Evolutionary conservation across 306 rosid species (phyloP).

Genomic region (Dryas drummondii): DNA sequence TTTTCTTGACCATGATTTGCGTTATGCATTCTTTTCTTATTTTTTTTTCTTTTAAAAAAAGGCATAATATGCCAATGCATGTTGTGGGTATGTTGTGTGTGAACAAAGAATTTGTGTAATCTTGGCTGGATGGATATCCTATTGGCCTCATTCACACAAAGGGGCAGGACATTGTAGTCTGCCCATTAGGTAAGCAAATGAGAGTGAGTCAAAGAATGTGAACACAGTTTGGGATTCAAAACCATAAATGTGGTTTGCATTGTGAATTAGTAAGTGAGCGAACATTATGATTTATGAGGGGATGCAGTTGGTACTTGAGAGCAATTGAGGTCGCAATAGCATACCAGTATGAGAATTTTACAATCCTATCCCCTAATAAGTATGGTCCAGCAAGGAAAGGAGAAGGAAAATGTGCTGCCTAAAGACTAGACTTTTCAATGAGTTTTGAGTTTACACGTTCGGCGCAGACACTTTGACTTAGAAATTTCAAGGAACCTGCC

Average conservation of each 20-base stretch:
- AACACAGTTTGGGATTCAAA: not conserved
- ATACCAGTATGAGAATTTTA: not conserved
- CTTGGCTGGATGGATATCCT: not conserved
- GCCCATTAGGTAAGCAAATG: not conserved
- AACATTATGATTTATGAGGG: not conserved
- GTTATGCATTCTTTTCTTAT: too few species aligned
- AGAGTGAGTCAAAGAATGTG: not conserved
- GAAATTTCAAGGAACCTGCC: not conserved
- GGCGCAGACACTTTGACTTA: conserved; percentile 30
- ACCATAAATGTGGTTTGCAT: not conserved
- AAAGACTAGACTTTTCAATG: conserved; percentile 8
- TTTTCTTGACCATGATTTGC: not conserved
- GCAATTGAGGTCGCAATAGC: not conserved
- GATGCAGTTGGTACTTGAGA: not conserved
- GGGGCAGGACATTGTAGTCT: not conserved
- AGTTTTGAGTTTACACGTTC: not conserved
- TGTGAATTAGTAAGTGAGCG: not conserved
- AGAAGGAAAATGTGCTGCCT: not conserved
- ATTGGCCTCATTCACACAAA: conserved; percentile 7
- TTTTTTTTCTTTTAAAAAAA: too few species aligned
- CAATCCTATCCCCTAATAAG: not conserved
- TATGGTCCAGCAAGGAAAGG: conserved; percentile 17
- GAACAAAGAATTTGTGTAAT: conserved; percentile 2
- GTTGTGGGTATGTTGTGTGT: not conserved
- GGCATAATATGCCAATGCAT: too few species aligned